phyloP scores from a whole-genome alignment of 768 basidiomycete genomes.

The Tephrocybe sp. region DNA sequence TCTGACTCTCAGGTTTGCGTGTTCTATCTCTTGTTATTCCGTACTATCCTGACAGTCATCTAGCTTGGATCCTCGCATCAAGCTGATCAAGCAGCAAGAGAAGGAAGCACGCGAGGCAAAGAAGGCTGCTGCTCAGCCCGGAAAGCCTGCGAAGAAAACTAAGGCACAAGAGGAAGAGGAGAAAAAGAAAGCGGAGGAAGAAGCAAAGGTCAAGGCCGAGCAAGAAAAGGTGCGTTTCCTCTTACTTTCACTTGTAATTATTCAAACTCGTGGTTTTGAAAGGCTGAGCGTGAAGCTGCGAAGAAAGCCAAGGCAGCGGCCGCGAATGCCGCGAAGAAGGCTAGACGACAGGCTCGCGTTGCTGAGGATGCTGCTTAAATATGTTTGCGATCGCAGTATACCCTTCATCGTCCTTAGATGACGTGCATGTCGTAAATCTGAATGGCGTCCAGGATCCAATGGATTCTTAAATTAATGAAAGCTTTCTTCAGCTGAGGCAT shows the following conservation, averaged over 20 bases:
- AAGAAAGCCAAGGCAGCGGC: slow-evolving; percentile 86
- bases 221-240: slow-evolving; percentile 68
- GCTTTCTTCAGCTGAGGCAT: too few species aligned
- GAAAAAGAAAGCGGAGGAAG: slow-evolving; percentile 69
- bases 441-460: too few species aligned
- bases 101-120: slow-evolving; percentile 93
- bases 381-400: too few species aligned
- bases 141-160: slow-evolving; percentile 61
- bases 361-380: slow-evolving; percentile 38
- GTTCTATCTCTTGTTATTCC: neutral
- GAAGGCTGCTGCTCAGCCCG: slow-evolving; percentile 54
- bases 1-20: slow-evolving; percentile 63
- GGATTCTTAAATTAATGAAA: too few species aligned
- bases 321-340: slow-evolving; percentile 91
- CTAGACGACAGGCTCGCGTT: slow-evolving; percentile 63
- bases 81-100: slow-evolving; percentile 94
- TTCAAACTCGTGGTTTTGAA: slow-evolving; percentile 1
- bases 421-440: too few species aligned
- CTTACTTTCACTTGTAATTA: neutral
- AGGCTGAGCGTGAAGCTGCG: slow-evolving; percentile 67
- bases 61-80: slow-evolving; percentile 90
- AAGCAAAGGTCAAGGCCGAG: slow-evolving; percentile 78
- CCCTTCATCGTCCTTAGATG: too few species aligned
- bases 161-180: slow-evolving; percentile 77
- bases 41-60: neutral